These are phyloP conservation scores for Ochromonas danica DNA, from an alignment of 108 stramenopile species.

Conservation along the genomic window DNA sequence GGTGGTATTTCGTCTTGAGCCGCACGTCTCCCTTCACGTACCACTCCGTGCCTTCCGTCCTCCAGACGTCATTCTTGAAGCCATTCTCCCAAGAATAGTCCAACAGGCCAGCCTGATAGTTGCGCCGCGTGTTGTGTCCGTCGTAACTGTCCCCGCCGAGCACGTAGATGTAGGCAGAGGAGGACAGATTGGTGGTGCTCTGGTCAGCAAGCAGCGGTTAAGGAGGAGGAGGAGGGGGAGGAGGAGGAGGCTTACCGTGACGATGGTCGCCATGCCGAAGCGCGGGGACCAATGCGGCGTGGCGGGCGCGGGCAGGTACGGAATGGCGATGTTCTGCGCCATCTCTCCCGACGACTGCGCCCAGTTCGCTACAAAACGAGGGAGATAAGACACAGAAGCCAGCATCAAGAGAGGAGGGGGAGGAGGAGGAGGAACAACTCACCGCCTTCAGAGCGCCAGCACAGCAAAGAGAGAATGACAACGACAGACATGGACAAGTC, in stretches of 20 bases:
- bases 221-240: conserved; percentile 22
- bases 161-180: conserved; percentile 36
- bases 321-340: conserved; percentile 51
- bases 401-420: too few species aligned
- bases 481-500: too few species aligned
- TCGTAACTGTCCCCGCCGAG: conserved; percentile 50
- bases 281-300: conserved; percentile 45
- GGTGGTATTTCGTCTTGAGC: conserved; percentile 36
- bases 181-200: neutral
- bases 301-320: conserved; percentile 41
- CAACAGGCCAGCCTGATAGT: neutral
- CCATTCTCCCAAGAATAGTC: conserved; percentile 23
- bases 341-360: conserved; percentile 47
- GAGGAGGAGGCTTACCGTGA: neutral
- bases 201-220: neutral
- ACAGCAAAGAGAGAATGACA: too few species aligned
- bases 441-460: too few species aligned
- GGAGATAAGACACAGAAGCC: too few species aligned
- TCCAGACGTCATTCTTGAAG: conserved; percentile 71
- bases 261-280: conserved; percentile 41
- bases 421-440: too few species aligned
- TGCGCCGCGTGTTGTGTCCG: conserved; percentile 9
- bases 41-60: conserved; percentile 38
- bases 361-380: conserved; percentile 45
- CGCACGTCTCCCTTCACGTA: neutral